Evolutionary conservation across 306 rosid species (phyloP).

Genomic region (Acmispon strigosus): DNA sequence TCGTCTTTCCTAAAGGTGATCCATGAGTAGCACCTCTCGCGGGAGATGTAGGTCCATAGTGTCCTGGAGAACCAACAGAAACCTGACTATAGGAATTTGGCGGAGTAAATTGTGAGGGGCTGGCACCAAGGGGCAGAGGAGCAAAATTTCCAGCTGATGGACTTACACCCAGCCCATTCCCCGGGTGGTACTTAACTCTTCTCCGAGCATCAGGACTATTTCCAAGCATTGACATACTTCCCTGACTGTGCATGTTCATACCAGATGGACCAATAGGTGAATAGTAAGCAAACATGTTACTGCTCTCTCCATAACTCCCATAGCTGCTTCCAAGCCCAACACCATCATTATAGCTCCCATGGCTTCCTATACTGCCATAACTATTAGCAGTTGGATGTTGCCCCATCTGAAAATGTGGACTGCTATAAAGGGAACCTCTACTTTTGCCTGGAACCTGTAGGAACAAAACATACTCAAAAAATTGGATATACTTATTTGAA

Average conservation of each 20-base stretch:
- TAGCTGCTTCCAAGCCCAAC: constrained; percentile 89
- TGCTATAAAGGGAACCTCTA: constrained; percentile 60
- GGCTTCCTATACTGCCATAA: constrained; percentile 92
- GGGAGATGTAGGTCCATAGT: constrained; percentile 94
- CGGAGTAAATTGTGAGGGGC: constrained; percentile 97
- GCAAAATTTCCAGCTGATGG: constrained; percentile 92
- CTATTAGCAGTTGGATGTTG: constrained; percentile 75
- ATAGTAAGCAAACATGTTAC: constrained; percentile 74
- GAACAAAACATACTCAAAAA: constrained; percentile 21
- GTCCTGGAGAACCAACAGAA: constrained; percentile 78
- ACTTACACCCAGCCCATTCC: constrained; percentile 79
- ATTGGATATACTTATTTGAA: neutral
- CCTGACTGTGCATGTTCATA: constrained; percentile 70
- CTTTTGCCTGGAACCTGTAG: constrained; percentile 68
- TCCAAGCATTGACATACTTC: constrained; percentile 72
- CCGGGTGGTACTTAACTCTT: constrained; percentile 67
- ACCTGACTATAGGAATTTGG: constrained; percentile 82
- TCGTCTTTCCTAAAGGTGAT: constrained; percentile 86
- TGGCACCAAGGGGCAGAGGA: constrained; percentile 92
- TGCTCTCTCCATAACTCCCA: constrained; percentile 91
- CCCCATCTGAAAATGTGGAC: constrained; percentile 77
- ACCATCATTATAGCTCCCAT: constrained; percentile 88
- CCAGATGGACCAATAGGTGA: constrained; percentile 92
- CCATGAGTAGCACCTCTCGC: constrained; percentile 95
- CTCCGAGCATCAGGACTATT: constrained; percentile 94